A percentile compares a stretch with the other conserved stretches of the same genome.
Evolutionary conservation across 352 stramenopile genomes (phyloP).

Genomic region (Globisporangium heterothallicum): DNA sequence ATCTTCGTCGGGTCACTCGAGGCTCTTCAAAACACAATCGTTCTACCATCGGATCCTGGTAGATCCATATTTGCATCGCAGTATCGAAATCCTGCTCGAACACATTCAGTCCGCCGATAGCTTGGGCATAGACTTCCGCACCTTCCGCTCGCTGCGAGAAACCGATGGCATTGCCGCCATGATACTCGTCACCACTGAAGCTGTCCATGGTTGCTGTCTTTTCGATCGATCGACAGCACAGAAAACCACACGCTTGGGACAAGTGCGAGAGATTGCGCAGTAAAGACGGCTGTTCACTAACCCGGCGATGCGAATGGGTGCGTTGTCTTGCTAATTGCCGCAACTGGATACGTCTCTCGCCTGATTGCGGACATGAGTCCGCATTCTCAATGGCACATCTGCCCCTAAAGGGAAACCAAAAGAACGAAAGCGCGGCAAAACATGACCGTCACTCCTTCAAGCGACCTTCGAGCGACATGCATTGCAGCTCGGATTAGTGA

Average conservation of each 20-base stretch:
- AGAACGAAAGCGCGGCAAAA: not conserved
- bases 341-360: too few species aligned
- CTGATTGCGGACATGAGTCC: too few species aligned
- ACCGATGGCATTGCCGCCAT: not conserved
- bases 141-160: not conserved
- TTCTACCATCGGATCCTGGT: slow-evolving; percentile 42
- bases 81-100: slow-evolving; percentile 68
- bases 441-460: not conserved
- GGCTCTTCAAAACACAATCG: slow-evolving; percentile 30
- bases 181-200: too few species aligned
- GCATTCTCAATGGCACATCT: not conserved
- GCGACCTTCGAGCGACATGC: not conserved
- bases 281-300: too few species aligned
- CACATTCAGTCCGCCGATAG: slow-evolving; percentile 25
- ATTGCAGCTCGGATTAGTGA: not conserved
- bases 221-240: too few species aligned
- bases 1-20: slow-evolving; percentile 11
- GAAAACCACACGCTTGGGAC: too few species aligned
- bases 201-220: too few species aligned
- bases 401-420: not conserved
- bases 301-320: too few species aligned
- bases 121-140: not conserved
- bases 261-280: too few species aligned
- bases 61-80: slow-evolving; percentile 56
- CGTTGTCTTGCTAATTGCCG: too few species aligned